Base-by-base conservation (phyloP, 169 alveolate species). In the Theileria orientalis region DNA sequence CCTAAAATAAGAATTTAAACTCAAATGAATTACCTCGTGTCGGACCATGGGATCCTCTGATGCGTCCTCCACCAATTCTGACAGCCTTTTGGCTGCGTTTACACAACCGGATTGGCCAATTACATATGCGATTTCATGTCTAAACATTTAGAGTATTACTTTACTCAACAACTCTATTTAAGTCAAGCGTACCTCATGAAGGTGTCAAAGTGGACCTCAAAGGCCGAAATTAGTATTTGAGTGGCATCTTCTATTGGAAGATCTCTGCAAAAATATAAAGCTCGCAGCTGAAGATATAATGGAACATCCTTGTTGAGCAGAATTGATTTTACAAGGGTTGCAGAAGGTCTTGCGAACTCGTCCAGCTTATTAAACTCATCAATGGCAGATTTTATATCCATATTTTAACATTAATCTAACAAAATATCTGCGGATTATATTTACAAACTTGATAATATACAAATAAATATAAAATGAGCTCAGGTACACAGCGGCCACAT, bases 111-210 rank as follows among this genome's bases (percentile, higher is more conserved):
- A 83, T 76, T 94, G 97, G 11, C 98, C 98, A 37, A 94, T 79
- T 7, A 93, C 96, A 82, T 94, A 94, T 21, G 94, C 94, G n/a
- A 92, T 92, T 76, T 94, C 98, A 76, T 94, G 98, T 40, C 96
- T 86, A 35, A 72, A 86, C 47, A 33, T 62, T 68, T 59, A 73
- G 67, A 51, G 3, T n/a, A 3, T 0, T 13, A 0, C 8, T 2
- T 14, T 11, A 3, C 23, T 16, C 11, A 19, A 32, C 6, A 23
- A 32, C 60, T 21, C 2, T 9, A 14, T 13, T 49, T 8, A 49
- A 1, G 60, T 1, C 25, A 1, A 19, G 67, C 69, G 1, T 79
- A 79, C 87, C 87, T 79, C 61, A 79, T 37, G 42, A 79, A 79
- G 8, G 83, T 60, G 47, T 79, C 87, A 54, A 21, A 66, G 57